phyloP scores from a whole-genome alignment of 2,329 filamentous ascomycete species.

The Phoma sp. region DNA sequence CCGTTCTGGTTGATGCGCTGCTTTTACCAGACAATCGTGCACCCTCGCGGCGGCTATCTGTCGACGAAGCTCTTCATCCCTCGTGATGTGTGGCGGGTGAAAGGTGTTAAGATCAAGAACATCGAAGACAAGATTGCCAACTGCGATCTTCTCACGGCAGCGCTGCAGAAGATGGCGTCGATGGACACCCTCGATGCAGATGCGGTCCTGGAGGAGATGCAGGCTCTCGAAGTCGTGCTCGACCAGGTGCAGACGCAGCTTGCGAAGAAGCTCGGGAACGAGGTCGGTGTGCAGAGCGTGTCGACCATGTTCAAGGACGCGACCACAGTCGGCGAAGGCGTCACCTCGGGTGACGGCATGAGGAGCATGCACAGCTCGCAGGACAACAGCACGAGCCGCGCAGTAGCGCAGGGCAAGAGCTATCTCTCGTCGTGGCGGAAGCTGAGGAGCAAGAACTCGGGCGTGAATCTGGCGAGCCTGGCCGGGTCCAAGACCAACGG shows the following conservation, averaged over 20 bases:
- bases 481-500: constrained; percentile 50
- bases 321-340: constrained; percentile 44
- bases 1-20: constrained; percentile 98
- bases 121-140: constrained; percentile 93
- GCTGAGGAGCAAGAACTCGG: constrained; percentile 85
- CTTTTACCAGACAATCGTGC: constrained; percentile 88
- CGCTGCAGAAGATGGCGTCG: constrained; percentile 78
- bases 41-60: constrained; percentile 89
- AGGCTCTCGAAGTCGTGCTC: constrained; percentile 81
- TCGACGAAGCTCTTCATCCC: constrained; percentile 92
- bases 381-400: constrained; percentile 42
- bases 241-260: constrained; percentile 82
- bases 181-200: constrained; percentile 92
- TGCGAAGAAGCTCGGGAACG: constrained; percentile 85
- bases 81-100: constrained; percentile 90
- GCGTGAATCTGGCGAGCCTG: constrained; percentile 56
- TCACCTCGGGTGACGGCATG: constrained; percentile 32
- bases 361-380: constrained; percentile 33
- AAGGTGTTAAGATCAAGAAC: constrained; percentile 88
- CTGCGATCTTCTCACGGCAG: constrained; percentile 89
- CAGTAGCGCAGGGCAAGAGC: constrained; percentile 63
- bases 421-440: constrained; percentile 89
- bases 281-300: constrained; percentile 83
- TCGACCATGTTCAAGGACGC: constrained; percentile 78
- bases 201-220: constrained; percentile 92